phyloP scores from a whole-genome alignment of 495 filamentous ascomycete genomes.

The Bombardia bombarda region DNA sequence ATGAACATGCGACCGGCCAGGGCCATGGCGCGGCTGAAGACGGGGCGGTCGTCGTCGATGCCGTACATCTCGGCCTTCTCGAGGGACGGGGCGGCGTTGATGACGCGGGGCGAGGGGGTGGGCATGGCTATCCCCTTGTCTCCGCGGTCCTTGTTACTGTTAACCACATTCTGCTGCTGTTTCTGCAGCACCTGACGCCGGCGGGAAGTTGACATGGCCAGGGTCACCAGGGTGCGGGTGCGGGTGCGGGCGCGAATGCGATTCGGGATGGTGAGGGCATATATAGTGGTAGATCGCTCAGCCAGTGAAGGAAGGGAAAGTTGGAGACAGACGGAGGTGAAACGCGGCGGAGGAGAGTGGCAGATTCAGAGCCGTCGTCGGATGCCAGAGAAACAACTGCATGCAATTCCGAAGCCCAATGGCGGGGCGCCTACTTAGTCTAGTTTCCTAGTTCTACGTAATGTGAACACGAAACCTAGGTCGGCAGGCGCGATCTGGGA shows the following conservation, averaged over 20 bases:
- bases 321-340: too few relatives aligned
- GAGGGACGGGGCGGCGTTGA: constrained; percentile 47
- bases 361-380: neutral
- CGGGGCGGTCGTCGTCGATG: constrained; percentile 45
- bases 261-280: constrained; percentile 7
- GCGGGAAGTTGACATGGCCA: constrained; percentile 25
- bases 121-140: constrained; percentile 21
- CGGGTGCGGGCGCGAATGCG: too few relatives aligned
- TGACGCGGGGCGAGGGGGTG: constrained; percentile 37
- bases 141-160: constrained; percentile 24
- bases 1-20: constrained; percentile 48
- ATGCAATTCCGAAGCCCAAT: too few relatives aligned
- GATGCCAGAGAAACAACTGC: neutral
- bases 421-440: neutral
- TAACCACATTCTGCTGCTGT: constrained; percentile 23
- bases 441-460: neutral
- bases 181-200: constrained; percentile 27
- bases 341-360: neutral
- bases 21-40: constrained; percentile 45
- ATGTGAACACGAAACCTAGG: too few relatives aligned
- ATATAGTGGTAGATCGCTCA: neutral
- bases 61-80: constrained; percentile 50
- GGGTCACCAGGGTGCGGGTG: too few relatives aligned
- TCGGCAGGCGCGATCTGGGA: too few relatives aligned
- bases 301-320: neutral